Evolutionary conservation across 805 yeast species (phyloP).

Genomic region (Candida wancherniae): DNA sequence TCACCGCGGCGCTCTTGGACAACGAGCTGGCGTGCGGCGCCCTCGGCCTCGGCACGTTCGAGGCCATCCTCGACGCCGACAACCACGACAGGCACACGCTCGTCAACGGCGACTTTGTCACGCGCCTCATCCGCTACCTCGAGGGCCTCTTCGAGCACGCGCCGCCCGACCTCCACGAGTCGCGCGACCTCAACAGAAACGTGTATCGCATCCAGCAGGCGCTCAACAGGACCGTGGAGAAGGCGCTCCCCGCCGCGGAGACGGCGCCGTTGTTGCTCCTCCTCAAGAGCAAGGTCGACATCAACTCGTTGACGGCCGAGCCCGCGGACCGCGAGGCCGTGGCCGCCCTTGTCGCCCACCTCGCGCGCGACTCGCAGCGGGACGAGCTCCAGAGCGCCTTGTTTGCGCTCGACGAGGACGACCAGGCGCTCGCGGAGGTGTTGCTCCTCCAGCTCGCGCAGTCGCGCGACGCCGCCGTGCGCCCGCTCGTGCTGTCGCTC

Average conservation of each 20-base stretch:
- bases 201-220: constrained; percentile 12
- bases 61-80: constrained; percentile 8
- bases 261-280: constrained; percentile 13
- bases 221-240: background rate
- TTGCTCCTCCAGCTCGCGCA: constrained; percentile 11
- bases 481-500: constrained; percentile 12
- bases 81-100: constrained; percentile 4
- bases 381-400: constrained; percentile 14
- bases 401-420: constrained; percentile 19
- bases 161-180: constrained; percentile 35
- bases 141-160: constrained; percentile 24
- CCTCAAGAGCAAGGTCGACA: constrained; percentile 22
- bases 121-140: constrained; percentile 20
- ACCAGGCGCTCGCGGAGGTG: constrained; percentile 21
- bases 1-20: constrained; percentile 15
- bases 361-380: no score
- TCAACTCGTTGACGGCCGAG: constrained; percentile 13
- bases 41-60: constrained; percentile 15
- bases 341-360: constrained; percentile 7
- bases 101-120: constrained; percentile 21
- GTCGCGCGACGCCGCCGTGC: background rate
- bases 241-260: constrained; percentile 1
- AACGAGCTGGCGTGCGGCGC: constrained; percentile 7
- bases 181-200: constrained; percentile 26
- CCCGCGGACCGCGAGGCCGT: constrained; percentile 7